Evolutionary conservation across 805 yeast genomes (phyloP).

Genomic region (Jamesozyma gamospora): DNA sequence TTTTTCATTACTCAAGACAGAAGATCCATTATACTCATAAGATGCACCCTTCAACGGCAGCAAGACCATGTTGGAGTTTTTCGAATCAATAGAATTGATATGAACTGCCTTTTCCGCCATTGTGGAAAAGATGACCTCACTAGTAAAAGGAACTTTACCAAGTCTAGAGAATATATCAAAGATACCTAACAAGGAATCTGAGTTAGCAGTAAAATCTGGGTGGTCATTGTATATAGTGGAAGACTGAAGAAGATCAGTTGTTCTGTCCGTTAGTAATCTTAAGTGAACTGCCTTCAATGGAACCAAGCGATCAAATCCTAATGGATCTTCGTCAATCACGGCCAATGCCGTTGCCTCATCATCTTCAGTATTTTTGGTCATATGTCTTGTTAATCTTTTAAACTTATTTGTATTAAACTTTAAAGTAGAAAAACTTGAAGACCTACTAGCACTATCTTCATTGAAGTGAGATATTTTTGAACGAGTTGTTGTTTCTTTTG

Average conservation of each 20-base stretch:
- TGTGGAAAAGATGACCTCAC: constrained; percentile 39
- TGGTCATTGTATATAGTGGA: constrained; percentile 33
- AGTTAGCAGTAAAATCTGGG: constrained; percentile 20
- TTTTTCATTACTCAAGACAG: constrained; percentile 12
- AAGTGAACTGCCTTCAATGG: constrained; percentile 32
- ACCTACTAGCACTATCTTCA: constrained; percentile 7
- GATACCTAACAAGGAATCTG: constrained; percentile 27
- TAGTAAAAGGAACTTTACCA: constrained; percentile 50
- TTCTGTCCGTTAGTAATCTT: constrained; percentile 53
- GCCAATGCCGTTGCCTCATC: constrained; percentile 14
- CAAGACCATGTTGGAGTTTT: constrained; percentile 13
- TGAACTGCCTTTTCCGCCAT: constrained; percentile 22
- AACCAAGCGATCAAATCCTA: constrained; percentile 18
- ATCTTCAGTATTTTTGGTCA: constrained; percentile 6
- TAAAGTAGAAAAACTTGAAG: constrained; percentile 13
- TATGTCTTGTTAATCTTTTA: constrained; percentile 12
- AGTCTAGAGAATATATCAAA: constrained; percentile 30
- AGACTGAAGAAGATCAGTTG: constrained; percentile 60
- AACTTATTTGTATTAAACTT: constrained; percentile 11
- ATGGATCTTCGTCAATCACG: constrained; percentile 13
- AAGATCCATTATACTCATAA: constrained; percentile 12
- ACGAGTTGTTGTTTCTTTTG: neutral
- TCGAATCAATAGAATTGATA: constrained; percentile 11
- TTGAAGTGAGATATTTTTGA: neutral
- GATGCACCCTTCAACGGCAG: constrained; percentile 23